Evolutionary conservation across 2,329 filamentous ascomycete genomes (phyloP), one percentile per base, ranked within the genome.

Genomic region (Fusarium pseudoanthophilum): DNA sequence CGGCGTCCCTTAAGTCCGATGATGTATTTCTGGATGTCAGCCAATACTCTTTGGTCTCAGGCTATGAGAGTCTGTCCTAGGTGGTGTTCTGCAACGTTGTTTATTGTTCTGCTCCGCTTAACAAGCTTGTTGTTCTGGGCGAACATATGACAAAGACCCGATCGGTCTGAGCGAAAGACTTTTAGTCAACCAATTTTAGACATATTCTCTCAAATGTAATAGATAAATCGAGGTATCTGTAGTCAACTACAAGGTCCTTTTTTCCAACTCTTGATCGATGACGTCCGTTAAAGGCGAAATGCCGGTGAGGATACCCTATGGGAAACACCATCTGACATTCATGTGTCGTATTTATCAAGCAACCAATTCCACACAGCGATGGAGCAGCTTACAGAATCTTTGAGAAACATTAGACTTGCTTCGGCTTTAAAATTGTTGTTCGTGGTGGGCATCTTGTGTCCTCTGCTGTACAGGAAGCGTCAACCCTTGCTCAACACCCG

Each of bases 341-440:
- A 21, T 11, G 1, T 16, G 6, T 46, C 2, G 14, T 48, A 6
- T 16, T 15, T 6, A 21, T n/a, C 21, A n/a, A 49, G 28, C 28
- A 13, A 10, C 11, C 15, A n/a, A 5, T 18, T 8, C 15, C 18
- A 13, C 15, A 18, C 9, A 7, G 20, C 10, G 5, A 13, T 6
- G 7, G 11, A 9, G 4, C 7, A 21, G 13, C 26, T 16, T 16
- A 3, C 4, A 30, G 7, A 11, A 9, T 30, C 4, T 11, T 11
- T 8, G 3, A 16, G 3, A 8, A 0, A 5, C 4, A 21, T 13
- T 8, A 6, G 0, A n/a, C 4, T 5, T 6, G 14, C 14, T 30
- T n/a, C 28, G 5, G 4, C 21, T 13, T 32, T 6, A 2, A 30
- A 18, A 4, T n/a, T n/a, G 4, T n/a, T 15, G 28, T 6, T 4